These are phyloP conservation scores for Plantago lanceolata DNA, from an alignment of 305 asterid species.

Conservation along the genomic window DNA sequence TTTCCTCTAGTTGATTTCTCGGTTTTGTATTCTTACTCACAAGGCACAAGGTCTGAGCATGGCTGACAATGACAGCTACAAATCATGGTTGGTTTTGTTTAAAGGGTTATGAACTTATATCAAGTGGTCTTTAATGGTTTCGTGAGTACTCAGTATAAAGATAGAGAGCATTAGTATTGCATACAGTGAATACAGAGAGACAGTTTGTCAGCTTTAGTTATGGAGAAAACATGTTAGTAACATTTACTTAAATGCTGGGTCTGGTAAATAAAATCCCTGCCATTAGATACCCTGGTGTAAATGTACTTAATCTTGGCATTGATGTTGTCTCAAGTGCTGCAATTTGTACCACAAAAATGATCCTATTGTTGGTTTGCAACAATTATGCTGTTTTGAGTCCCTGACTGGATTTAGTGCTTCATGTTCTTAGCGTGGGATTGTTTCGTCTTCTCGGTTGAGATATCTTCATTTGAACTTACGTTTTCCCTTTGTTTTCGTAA, in stretches of 20 bases:
- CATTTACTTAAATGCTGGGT: not conserved
- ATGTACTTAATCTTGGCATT: not conserved
- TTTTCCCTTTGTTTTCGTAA: conserved; percentile 9
- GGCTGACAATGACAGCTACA: not conserved
- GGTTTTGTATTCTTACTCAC: not conserved
- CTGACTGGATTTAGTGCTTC: not conserved
- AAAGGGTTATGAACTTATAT: not conserved
- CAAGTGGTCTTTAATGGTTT: not conserved
- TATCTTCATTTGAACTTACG: conserved; percentile 7
- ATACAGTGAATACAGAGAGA: not conserved
- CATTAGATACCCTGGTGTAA: not conserved
- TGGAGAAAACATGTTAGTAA: not conserved
- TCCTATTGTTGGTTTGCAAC: not conserved
- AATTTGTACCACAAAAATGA: not conserved
- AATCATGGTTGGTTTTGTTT: not conserved
- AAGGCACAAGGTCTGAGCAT: not conserved
- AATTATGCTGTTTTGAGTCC: no score
- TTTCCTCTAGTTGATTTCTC: no score
- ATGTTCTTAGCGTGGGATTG: not conserved
- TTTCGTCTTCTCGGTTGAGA: not conserved
- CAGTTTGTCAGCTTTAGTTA: conserved; percentile 4
- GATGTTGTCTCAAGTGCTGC: not conserved
- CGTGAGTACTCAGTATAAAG: not conserved
- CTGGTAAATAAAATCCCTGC: not conserved
- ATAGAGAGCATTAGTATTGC: not conserved